phyloP scores from a whole-genome alignment of 75 land plant genomes.

The Pseudotsuga menziesii region DNA sequence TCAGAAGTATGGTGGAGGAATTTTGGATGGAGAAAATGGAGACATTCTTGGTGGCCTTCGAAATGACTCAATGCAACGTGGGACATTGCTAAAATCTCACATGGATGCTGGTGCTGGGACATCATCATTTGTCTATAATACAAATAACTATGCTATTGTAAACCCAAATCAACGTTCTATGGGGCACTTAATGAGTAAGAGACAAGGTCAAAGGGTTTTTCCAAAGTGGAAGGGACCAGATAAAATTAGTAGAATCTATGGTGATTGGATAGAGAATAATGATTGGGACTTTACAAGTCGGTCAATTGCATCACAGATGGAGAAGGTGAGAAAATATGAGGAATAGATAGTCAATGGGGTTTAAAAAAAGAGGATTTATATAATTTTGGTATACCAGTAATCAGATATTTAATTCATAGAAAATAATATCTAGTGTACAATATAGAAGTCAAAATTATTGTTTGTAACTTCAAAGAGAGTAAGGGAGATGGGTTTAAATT shows the following conservation, averaged over 20 bases:
- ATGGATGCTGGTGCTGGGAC: conserved; percentile 33
- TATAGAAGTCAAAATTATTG: not conserved
- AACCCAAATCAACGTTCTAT: conserved; percentile 35
- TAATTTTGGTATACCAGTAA: not conserved
- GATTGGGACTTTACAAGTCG: conserved; percentile 21
- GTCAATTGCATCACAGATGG: not conserved
- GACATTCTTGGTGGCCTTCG: conserved; percentile 33
- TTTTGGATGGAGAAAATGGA: conserved; percentile 40
- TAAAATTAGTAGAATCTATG: conserved; percentile 81
- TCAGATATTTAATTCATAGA: not conserved
- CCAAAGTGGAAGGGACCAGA: conserved; percentile 89
- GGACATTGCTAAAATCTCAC: conserved; percentile 27
- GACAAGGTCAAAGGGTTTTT: conserved; percentile 35
- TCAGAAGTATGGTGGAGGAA: conserved; percentile 77
- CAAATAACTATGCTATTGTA: conserved; percentile 38
- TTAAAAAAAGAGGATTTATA: not conserved
- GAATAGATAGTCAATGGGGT: conserved; percentile 1
- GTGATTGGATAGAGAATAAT: conserved; percentile 89
- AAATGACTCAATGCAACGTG: conserved; percentile 40
- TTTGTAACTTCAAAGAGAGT: not conserved
- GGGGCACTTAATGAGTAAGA: conserved; percentile 23
- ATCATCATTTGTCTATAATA: conserved; percentile 20
- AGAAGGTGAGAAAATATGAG: not conserved
- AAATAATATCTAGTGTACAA: not conserved
- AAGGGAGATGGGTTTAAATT: not conserved